Percentiles rank a stretch among this genome's conserved stretches.
phyloP scores from a whole-genome alignment of 1,284 basidiomycete species.

The Neolentinus lepideus region DNA sequence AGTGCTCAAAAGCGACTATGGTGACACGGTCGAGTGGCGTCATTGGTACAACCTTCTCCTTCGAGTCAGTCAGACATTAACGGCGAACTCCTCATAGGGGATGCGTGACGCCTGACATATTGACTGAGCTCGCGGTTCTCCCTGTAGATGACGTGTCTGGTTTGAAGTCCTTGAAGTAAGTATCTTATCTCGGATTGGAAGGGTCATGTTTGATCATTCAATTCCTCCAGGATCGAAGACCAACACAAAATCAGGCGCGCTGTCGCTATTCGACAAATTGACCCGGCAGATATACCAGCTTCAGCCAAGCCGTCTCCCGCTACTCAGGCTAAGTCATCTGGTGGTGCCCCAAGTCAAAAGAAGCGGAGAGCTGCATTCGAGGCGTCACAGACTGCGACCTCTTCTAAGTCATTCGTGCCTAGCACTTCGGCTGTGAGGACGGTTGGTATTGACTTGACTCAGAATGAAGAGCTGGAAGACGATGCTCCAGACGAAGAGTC shows the following conservation, averaged over 20 bases:
- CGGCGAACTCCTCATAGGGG: conserved; percentile 38
- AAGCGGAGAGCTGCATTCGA: conserved; percentile 29
- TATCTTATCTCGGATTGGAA: conserved; percentile 13
- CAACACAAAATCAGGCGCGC: conserved; percentile 55
- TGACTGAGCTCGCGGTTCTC: conserved; percentile 38
- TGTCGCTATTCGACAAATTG: conserved; percentile 41
- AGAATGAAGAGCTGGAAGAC: conserved; percentile 32
- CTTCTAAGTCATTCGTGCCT: conserved; percentile 3
- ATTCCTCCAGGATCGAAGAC: conserved; percentile 40
- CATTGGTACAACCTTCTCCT: conserved; percentile 50
- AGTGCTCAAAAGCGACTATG: conserved; percentile 34
- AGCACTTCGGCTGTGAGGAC: conserved; percentile 9
- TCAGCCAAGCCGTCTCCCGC: conserved; percentile 14
- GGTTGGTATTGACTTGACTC: not conserved
- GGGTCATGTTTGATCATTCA: conserved; percentile 3
- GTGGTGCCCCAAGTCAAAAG: conserved; percentile 20
- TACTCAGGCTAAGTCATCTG: conserved; percentile 1
- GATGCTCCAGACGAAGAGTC: conserved; percentile 35
- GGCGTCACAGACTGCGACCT: conserved; percentile 1
- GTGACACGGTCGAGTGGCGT: conserved; percentile 62
- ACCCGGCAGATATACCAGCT: conserved; percentile 41
- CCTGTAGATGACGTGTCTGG: conserved; percentile 39
- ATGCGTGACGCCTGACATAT: conserved; percentile 55
- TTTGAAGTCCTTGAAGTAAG: conserved; percentile 44
- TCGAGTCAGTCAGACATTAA: conserved; percentile 5